Evolutionary conservation across 495 filamentous ascomycete genomes (phyloP), one percentile per base, ranked within the genome.

Genomic region (Aspergillus funiculosus): DNA sequence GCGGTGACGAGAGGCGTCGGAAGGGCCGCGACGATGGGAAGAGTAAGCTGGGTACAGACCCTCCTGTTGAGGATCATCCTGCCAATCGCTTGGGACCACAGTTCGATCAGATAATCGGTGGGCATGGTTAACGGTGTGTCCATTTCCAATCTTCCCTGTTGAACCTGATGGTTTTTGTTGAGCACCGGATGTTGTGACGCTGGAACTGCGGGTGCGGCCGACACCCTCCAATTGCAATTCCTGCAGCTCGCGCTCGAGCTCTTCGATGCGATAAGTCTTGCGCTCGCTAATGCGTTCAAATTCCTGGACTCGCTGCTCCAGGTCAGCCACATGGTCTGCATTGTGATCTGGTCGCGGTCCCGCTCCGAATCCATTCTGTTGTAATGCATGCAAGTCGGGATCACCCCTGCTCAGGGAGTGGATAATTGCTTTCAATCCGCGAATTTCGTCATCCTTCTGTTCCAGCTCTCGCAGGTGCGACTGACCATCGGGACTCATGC

Each of bases 391-490:
- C 7, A 62, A 49, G 51, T 65, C 39, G 72, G 78, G 39, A 77
- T 79, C 43, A 73, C 74, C 87, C 34, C 85, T 71, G 58, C 87
- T 94, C 24, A 98, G 69, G 7, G 89, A 94, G 63, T 97, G 92
- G 37, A 98, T 96, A 56, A 98, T 97, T 26, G 92, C 92, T 66
- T 97, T 97, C 40, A 98, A 71, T 29, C 92, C 94, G 21, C 90
- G 78, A 53, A 98, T 97, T 67, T 98, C 92, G 51, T 97, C 94
- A 52, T 98, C 94, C 56, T 90, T 87, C 58, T 95, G 87, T 51
- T 95, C 91, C 15, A 96, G 64, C 51, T 95, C 89, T 54, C 85
- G 82, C 2, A 64, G 59, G 24, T 68, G 67, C 10, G 77, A 69
- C 34, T 70, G 70, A 14, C 69, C 71, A 15, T 74, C 67, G 2